Conservation (phyloP, 2,329 filamentous ascomycete species). For the Colletotrichum liriopes region DNA sequence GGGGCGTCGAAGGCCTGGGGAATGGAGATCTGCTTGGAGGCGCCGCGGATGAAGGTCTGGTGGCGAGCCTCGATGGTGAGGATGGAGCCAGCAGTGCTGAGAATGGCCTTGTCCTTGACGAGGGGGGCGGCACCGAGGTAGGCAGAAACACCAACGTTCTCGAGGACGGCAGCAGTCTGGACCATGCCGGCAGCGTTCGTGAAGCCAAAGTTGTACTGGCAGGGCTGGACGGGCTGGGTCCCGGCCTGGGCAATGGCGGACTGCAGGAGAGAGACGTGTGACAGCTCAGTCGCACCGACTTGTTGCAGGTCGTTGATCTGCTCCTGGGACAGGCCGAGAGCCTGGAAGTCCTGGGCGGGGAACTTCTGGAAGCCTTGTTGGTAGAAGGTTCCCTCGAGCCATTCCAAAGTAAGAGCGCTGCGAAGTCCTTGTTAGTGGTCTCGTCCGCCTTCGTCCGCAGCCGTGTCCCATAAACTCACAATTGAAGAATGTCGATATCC, state of each 20-base stretch:
- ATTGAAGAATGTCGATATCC: conserved; percentile 72
- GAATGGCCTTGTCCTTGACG: conserved; percentile 71
- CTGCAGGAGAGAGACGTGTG: conserved; percentile 74
- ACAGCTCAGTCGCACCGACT: conserved; percentile 44
- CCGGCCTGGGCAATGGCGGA: conserved; percentile 74
- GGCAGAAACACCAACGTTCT: conserved; percentile 82
- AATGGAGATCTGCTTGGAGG: conserved; percentile 70
- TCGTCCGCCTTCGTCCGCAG: fast-evolving
- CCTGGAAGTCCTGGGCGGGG: conserved; percentile 74
- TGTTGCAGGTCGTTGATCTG: conserved; percentile 65
- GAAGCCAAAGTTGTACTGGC: conserved; percentile 81
- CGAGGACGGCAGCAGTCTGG: conserved; percentile 77
- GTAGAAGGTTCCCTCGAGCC: conserved; percentile 83
- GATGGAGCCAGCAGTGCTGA: conserved; percentile 78
- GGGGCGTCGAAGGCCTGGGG: conserved; percentile 80
- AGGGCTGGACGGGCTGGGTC: conserved; percentile 76
- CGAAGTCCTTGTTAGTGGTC: conserved; percentile 9
- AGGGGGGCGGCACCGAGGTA: conserved; percentile 81
- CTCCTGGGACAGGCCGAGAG: conserved; percentile 69
- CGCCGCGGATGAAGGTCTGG: conserved; percentile 79
- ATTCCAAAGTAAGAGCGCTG: conserved; percentile 81
- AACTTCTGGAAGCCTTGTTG: conserved; percentile 79
- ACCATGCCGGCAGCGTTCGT: conserved; percentile 78
- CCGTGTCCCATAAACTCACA: conserved; percentile 58
- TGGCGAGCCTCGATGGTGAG: conserved; percentile 82